Evolutionary conservation across 768 basidiomycete species (phyloP), one percentile per base, ranked within the genome.

Genomic region (Amanita thiersii): DNA sequence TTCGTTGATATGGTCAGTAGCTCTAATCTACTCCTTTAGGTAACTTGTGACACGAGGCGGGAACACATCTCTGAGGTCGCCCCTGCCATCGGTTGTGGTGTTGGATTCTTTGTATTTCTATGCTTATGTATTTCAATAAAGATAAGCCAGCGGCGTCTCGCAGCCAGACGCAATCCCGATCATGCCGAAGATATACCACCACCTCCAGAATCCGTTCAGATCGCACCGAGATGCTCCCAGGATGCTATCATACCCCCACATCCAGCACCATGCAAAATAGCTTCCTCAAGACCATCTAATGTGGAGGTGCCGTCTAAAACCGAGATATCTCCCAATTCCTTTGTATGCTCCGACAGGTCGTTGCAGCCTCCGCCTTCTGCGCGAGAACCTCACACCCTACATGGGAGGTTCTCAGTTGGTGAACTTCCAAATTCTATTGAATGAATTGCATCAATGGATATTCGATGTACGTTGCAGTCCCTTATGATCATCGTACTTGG

Each of bases 181-280:
- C 53, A 44, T 29, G 54, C 60, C 60, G 59, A 61, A 47, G 61
- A 61, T 62, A 52, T 60, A 50, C 65, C 64, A 47, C 52, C 39
- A 24, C 70, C 72, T 65, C 50, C 54, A 15, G 74, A 71, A 8
- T 69, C 72, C 18, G 58, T 56, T 6, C 63, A 69, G 3, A 77
- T 78, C 55, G 56, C 73, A 15, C 73, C 75, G 56, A 69, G 73
- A 51, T 77, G 66, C 56, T 77, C 76, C 69, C 76, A 73, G 19
- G 72, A 69, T 6, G 70, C 72, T 0, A 51, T 62, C 23, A 58
- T 69, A 12, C 59, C 60, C 26, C 45, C 59, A 24, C 63, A 68
- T 5, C 72, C 65, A 7, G 65, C 68, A 17, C 56, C 65, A 20
- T 62, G 67, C 48, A 45, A 35, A 7, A 28, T n/a, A 7, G 26